These are phyloP conservation scores for Brasilioporus rufonigricans DNA, from an alignment of 768 basidiomycete species.

Conservation along the genomic window DNA sequence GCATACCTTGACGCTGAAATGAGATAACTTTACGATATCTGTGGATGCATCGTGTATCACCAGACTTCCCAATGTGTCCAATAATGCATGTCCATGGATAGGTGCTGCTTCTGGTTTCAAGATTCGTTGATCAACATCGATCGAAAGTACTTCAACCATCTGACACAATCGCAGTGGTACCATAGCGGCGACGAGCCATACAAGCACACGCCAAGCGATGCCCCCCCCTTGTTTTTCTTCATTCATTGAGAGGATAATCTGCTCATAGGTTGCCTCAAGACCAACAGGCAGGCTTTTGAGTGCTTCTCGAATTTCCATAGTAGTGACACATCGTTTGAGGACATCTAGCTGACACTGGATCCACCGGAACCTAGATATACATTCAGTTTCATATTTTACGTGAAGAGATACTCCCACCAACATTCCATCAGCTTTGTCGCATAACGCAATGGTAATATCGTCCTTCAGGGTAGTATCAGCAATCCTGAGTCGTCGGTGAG, in stretches of 20 bases:
- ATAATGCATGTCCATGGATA: not conserved
- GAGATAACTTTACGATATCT: not conserved
- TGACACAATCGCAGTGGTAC: not conserved
- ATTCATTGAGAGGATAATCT: slow-evolving; percentile 6
- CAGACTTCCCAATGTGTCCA: not conserved
- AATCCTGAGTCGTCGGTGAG: not conserved
- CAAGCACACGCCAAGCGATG: not conserved
- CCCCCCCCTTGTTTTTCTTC: not conserved
- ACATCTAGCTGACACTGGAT: slow-evolving; percentile 15
- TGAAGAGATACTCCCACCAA: not conserved
- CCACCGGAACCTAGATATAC: slow-evolving; percentile 14
- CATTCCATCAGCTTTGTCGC: not conserved
- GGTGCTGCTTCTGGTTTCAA: not conserved
- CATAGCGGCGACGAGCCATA: slow-evolving; percentile 10
- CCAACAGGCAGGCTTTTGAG: slow-evolving; percentile 5
- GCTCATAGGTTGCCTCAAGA: slow-evolving; percentile 7
- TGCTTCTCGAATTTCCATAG: not conserved
- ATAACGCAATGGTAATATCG: not conserved
- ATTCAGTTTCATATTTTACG: no score
- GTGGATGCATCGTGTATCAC: not conserved
- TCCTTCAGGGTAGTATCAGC: not conserved
- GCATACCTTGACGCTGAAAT: not conserved
- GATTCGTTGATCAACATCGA: not conserved
- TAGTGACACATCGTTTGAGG: slow-evolving; percentile 8
- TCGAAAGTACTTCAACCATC: slow-evolving; percentile 4